Evolutionary conservation across 2,329 filamentous ascomycete genomes (phyloP), one percentile per base, ranked within the genome.

Genomic region (Monosporascus sp.): DNA sequence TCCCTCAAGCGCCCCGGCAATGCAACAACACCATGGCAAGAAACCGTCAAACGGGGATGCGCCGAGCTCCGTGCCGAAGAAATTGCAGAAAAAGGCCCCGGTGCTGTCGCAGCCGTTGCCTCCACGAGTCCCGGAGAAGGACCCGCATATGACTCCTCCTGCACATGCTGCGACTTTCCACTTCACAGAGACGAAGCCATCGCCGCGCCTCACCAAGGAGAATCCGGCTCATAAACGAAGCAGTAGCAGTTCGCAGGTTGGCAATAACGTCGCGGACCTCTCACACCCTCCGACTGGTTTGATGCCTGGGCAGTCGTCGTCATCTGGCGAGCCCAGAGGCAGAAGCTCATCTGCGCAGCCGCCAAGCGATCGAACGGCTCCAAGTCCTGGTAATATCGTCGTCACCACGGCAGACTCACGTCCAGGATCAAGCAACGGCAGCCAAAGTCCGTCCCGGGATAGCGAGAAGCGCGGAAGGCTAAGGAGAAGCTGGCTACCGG

Each of bases 401-500:
- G 63, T 70, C 3, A 65, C 66, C 3, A 40, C 53, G 16, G 48
- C 59, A 16, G 57, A 62, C 55, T 63, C 51, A 52, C 71, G 63
- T 52, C 70, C 63, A 6, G 67, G 60, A 19, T 73, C 65, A 49
- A 71, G 72, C 7, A 70, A 70, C 52, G 70, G 69, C 20, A 76
- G 69, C 55, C 75, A 75, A 49, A 79, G 76, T 55, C 76, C 75
- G 1, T 68, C 66, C 8, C 65, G 61, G 14, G 65, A 70, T 7
- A 54, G 56, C 16, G 65, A 70, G 37, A 65, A 62, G 24, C 69
- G 76, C 44, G 73, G 73, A n/a, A 72, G 75, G 37, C 52, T 77
- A n/a, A 73, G 79, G 27, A 74, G 72, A 62, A 82, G 78, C 58
- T 84, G 78, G 78, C 68, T 84, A 46, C 76, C 78, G 0, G 78